Base-by-base conservation (phyloP, 306 rosid species). In the Castanospermum australe region DNA sequence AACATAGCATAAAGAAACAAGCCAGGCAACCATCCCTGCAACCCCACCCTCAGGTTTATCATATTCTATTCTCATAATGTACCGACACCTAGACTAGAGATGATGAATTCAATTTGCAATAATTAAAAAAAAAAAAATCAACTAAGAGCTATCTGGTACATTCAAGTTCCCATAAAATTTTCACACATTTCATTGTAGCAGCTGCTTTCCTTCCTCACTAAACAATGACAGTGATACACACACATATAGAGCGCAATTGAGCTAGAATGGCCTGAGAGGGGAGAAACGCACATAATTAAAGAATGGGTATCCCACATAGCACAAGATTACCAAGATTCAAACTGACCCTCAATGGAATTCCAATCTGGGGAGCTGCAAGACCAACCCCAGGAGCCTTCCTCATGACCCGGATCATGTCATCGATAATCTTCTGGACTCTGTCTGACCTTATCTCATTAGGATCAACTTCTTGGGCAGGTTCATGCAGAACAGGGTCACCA, bases 301-400 rank as follows among this genome's bases (percentile, higher is more conserved):
- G 59, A 51, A 30, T 51, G 24, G 47, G 59, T 11, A 60, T 63
- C 17, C 24, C 2, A 50, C 0, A 42, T 67, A 69, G 17, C 4
- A 41, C 1, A 42, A 68, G 44, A 62, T 9, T 5, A 22, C 5
- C 2, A 71, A 48, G 62, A 76, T 33, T 2, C 8, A 5, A 77
- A 81, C 75, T 32, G 30, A 94, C 97, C 97, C 90, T 84, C 20
- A 87, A 84, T 5, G 99, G 91, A 36, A 94, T 60, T 86, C 99
- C 99, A 83, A 94, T 87, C 83, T 94, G 98, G 4, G 97, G 97
- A 84, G 98, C 98, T 41, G 98, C 97, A 10, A 94, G 89, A 15
- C 98, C 97, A 52, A 94, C 93, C 12, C 97, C 97, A 67, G 97
- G 97, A 83, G 97, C 92, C 9, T 85, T 83, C 62, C 97, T 85